phyloP scores from a whole-genome alignment of 169 alveolate species.

The Pseudocohnilembus persalinus region DNA sequence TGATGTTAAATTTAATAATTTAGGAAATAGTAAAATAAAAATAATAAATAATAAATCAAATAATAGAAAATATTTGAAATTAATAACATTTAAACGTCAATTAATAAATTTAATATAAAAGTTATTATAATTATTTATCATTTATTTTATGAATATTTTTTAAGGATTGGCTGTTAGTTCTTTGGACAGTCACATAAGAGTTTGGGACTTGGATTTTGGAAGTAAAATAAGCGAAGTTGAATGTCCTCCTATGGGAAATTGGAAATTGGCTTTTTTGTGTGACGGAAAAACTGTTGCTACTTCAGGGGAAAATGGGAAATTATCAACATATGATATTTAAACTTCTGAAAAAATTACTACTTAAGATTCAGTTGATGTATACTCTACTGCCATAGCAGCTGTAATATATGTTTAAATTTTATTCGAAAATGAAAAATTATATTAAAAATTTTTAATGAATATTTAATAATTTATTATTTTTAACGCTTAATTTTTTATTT shows the following conservation, averaged over 20 bases:
- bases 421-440: not conserved
- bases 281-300: conserved; percentile 27
- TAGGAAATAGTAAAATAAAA: conserved; percentile 18
- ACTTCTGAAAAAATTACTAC: not conserved
- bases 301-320: conserved; percentile 46
- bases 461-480: not conserved
- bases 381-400: not conserved
- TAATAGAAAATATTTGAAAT: too few species aligned
- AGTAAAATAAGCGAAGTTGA: conserved; percentile 21
- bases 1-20: conserved; percentile 36
- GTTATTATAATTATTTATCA: too few species aligned
- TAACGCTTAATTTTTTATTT: not conserved
- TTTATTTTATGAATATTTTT: not conserved
- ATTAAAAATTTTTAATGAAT: too few species aligned
- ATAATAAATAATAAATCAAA: not conserved
- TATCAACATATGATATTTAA: conserved; percentile 7
- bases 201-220: conserved; percentile 44
- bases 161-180: conserved; percentile 44
- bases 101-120: too few species aligned
- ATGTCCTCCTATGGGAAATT: conserved; percentile 42
- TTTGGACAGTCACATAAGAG: conserved; percentile 36
- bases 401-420: not conserved
- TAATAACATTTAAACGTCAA: too few species aligned
- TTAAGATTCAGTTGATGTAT: not conserved
- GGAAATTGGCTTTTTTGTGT: conserved; percentile 41